phyloP scores from a whole-genome alignment of 305 asterid genomes.

The Rubia peregrina region DNA sequence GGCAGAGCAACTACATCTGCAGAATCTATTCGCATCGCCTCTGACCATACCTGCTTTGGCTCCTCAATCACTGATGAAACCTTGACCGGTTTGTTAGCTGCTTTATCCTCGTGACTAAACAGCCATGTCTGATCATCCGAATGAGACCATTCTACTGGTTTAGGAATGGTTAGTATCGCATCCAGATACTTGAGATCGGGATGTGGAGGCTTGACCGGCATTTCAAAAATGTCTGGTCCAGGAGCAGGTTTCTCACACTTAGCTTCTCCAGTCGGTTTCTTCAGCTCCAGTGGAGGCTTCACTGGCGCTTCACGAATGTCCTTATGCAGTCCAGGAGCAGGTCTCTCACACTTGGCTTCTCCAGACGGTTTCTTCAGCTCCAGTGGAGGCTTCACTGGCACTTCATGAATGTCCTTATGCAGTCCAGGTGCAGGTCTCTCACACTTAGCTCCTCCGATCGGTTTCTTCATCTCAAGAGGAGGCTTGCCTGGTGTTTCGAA shows the following conservation, averaged over 20 bases:
- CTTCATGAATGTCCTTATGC: too few relatives aligned
- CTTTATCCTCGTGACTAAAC: conserved; percentile 22
- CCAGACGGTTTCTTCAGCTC: conserved; percentile 3
- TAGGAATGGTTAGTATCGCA: conserved; percentile 36
- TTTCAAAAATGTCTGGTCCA: conserved; percentile 18
- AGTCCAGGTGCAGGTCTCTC: too few relatives aligned
- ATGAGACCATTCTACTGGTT: conserved; percentile 34
- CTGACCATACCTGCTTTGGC: conserved; percentile 42
- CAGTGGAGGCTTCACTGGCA: too few relatives aligned
- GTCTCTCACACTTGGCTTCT: neutral
- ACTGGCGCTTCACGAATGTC: conserved; percentile 13
- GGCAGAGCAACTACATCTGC: conserved; percentile 44
- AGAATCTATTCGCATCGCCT: conserved; percentile 34
- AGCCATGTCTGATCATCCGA: conserved; percentile 47
- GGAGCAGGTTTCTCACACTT: conserved; percentile 16
- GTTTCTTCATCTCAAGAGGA: conserved; percentile 8
- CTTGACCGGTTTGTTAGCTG: conserved; percentile 24
- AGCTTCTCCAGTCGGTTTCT: conserved; percentile 2
- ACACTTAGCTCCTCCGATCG: too few relatives aligned
- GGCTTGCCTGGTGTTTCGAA: neutral
- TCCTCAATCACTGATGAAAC: conserved; percentile 20
- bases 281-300: conserved; percentile 10
- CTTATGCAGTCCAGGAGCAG: conserved; percentile 19
- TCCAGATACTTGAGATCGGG: conserved; percentile 44
- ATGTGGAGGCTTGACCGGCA: conserved; percentile 33